Evolutionary conservation across 805 yeast species (phyloP), one percentile per base, ranked within the genome.

Genomic region (Metschnikowia continentalis): DNA sequence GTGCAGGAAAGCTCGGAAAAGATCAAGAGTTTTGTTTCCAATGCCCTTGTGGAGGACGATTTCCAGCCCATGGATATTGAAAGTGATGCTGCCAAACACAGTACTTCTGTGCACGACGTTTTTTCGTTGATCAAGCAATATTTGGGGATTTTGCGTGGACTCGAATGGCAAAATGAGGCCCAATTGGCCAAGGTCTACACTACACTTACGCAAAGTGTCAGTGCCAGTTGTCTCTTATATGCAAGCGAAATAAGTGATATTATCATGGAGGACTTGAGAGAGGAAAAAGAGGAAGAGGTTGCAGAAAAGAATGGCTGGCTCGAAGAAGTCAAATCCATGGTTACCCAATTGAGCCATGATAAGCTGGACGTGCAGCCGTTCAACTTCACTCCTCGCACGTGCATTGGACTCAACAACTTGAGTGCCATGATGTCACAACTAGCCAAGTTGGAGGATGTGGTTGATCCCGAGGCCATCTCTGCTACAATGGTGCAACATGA

Each of bases 331-430:
- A 81, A 75, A 59, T 75, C 74, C 46, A 83, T 77, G 1, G 76
- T 83, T 0, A 64, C 66, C 44, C 75, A 72, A 37, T 65, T 67
- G 26, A 66, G 73, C 20, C 52, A 57, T 11, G 65, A 64, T 0
- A 72, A 71, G 41, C 49, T 71, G 5, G 69, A 67, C 6, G 45
- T 80, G 2, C 77, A 75, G 14, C 84, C 90, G 0, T 83, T 75
- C 60, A 76, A 79, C 41, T 86, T 86, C 68, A 72, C 76, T 51
- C 70, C 75, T 5, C 74, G 77, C 48, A 83, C 90, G 0, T 88
- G 95, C 66, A 80, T 86, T n/a, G 82, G 86, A n/a, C 70, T 89
- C 53, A 88, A 87, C 65, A 82, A 90, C 59, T 61, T 90, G 8
- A 74, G 80, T 1, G 76, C 79, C 10, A 74, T 81, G 74, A 62